These are phyloP conservation scores for Globisporangium mamillatum DNA, from an alignment of 352 stramenopile genomes.

Conservation along the genomic window DNA sequence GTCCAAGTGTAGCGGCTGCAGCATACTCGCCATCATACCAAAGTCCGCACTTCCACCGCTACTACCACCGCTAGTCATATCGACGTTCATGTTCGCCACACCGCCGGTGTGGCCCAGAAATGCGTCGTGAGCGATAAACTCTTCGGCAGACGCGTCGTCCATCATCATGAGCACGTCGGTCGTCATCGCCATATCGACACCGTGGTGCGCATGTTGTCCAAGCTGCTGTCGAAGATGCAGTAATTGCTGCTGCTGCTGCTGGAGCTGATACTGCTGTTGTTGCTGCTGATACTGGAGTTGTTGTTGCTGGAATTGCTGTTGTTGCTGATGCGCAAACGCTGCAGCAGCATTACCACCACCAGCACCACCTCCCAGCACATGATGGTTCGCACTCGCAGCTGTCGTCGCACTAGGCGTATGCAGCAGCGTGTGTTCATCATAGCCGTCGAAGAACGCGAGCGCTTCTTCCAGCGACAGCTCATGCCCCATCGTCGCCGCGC, in stretches of 20 bases:
- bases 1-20: slow-evolving; percentile 19
- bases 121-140: slow-evolving; percentile 1
- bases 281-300: neutral
- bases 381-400: neutral
- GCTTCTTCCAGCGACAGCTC: slow-evolving; percentile 22
- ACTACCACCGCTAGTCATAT: slow-evolving; percentile 2
- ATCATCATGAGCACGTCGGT: slow-evolving; percentile 22
- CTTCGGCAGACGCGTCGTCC: slow-evolving; percentile 8
- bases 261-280: slow-evolving; percentile 1
- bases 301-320: neutral
- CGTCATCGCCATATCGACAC: neutral
- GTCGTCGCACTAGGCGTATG: neutral
- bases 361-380: neutral
- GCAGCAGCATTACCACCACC: neutral
- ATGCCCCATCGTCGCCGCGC: neutral
- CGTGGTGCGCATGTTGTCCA: neutral
- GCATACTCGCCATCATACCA: slow-evolving; percentile 13
- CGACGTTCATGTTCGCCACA: neutral
- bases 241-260: neutral
- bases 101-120: slow-evolving; percentile 8
- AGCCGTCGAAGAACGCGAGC: slow-evolving; percentile 23
- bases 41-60: slow-evolving; percentile 4
- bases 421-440: slow-evolving; percentile 9
- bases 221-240: slow-evolving; percentile 6
- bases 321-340: neutral